phyloP scores from a whole-genome alignment of 2,329 filamentous ascomycete genomes.

The Trichoderma cornu-damae region DNA sequence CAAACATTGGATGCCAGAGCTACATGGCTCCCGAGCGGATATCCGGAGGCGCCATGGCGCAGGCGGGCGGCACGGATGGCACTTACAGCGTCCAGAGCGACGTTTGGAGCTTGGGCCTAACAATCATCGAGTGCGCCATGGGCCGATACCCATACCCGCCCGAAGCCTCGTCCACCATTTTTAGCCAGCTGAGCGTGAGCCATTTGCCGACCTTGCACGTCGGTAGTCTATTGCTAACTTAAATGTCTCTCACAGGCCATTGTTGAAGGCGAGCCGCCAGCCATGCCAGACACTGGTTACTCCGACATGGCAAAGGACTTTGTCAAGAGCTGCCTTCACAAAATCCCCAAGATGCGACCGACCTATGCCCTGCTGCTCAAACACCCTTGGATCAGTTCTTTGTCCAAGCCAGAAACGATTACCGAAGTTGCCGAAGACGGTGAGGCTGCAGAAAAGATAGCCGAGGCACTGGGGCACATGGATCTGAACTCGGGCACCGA shows the following conservation, averaged over 20 bases:
- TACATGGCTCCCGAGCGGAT: conserved; percentile 99
- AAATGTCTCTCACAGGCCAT: conserved; percentile 66
- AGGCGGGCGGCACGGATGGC: conserved; percentile 64
- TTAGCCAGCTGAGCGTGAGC: conserved; percentile 92
- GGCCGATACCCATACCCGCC: conserved; percentile 94
- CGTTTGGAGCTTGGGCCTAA: conserved; percentile 92
- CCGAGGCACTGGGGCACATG: conserved; percentile 42
- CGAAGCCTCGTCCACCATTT: conserved; percentile 96
- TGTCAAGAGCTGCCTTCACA: conserved; percentile 84
- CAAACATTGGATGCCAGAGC: conserved; percentile 97
- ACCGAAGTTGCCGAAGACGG: conserved; percentile 63
- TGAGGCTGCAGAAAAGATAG: conserved; percentile 42
- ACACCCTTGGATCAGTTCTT: conserved; percentile 77
- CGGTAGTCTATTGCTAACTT: conserved; percentile 9
- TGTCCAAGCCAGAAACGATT: conserved; percentile 73
- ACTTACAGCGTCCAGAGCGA: conserved; percentile 98
- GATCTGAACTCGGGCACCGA: conserved; percentile 41
- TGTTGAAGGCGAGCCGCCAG: conserved; percentile 92
- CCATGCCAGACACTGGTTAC: conserved; percentile 72
- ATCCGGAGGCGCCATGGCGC: conserved; percentile 73
- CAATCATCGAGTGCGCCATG: conserved; percentile 92
- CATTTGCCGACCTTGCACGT: not conserved
- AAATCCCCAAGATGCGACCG: conserved; percentile 86
- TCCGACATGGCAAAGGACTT: conserved; percentile 79
- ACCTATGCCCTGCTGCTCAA: conserved; percentile 85